These are phyloP conservation scores for Amanita pseudoporphyria DNA, from an alignment of 768 basidiomycete genomes.

Conservation along the genomic window DNA sequence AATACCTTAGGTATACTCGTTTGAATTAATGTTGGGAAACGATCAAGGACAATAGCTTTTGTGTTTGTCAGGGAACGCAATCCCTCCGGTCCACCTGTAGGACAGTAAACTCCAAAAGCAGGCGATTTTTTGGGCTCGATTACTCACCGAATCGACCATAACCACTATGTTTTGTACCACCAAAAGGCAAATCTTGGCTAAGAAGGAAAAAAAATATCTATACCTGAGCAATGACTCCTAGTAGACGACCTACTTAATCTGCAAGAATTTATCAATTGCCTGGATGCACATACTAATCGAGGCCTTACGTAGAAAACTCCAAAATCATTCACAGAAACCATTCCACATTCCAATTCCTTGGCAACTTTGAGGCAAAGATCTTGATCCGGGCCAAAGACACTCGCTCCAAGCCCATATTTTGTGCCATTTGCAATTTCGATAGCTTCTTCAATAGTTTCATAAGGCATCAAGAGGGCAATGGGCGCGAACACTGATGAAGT, in stretches of 20 bases:
- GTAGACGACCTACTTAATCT: conserved; percentile 54
- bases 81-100: conserved; percentile 86
- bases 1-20: conserved; percentile 81
- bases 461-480: conserved; percentile 78
- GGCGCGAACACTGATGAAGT: conserved; percentile 76
- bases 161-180: conserved; percentile 84
- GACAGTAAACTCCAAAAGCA: conserved; percentile 7
- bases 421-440: conserved; percentile 84
- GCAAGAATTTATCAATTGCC: neutral
- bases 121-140: conserved; percentile 2
- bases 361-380: conserved; percentile 73
- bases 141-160: conserved; percentile 84
- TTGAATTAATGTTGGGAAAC: conserved; percentile 75
- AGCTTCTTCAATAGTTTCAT: conserved; percentile 77
- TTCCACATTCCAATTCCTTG: conserved; percentile 78
- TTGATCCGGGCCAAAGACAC: conserved; percentile 87
- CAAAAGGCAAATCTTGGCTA: conserved; percentile 90
- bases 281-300: neutral
- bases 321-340: conserved; percentile 97
- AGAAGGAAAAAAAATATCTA: conserved; percentile 1
- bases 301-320: conserved; percentile 72
- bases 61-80: conserved; percentile 79
- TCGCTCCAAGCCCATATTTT: conserved; percentile 84
- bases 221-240: neutral
- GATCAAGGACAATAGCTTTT: conserved; percentile 81